Percentiles rank a stretch among this genome's conserved stretches.
Evolutionary conservation across 768 basidiomycete genomes (phyloP).

Genomic region (Calvatia gigantea): DNA sequence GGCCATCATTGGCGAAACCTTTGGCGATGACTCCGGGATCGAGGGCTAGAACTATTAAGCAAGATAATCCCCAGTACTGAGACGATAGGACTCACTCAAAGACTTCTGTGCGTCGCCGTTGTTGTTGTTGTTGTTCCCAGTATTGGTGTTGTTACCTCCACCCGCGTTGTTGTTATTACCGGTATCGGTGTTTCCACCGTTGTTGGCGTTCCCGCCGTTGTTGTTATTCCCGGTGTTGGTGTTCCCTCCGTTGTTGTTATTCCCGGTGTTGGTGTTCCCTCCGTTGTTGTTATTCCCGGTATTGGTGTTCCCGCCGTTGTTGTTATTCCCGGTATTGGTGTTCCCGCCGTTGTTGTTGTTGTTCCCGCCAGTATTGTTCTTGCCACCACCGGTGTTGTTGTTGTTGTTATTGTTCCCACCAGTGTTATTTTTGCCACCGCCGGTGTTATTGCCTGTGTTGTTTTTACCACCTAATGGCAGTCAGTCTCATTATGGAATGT

Average conservation of each 20-base stretch:
- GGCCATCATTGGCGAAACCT: conserved; percentile 43
- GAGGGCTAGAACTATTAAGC: conserved; percentile 27
- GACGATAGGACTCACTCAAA: conserved; percentile 24
- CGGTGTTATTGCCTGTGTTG: background rate
- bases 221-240: conserved; percentile 10
- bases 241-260: conserved; percentile 9
- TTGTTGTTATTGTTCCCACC: background rate
- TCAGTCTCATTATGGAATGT: no score
- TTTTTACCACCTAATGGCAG: background rate
- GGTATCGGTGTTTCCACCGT: conserved; percentile 10
- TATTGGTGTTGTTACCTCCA: conserved; percentile 10
- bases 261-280: conserved; percentile 6
- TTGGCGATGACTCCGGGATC: conserved; percentile 35
- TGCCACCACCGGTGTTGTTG: background rate
- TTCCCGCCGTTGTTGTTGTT: conserved; percentile 13
- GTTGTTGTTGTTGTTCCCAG: conserved; percentile 8
- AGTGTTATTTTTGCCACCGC: background rate
- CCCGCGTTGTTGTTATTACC: conserved; percentile 6
- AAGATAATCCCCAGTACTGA: background rate
- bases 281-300: background rate
- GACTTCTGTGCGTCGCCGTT: conserved; percentile 34
- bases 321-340: conserved; percentile 16
- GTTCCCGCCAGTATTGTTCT: background rate
- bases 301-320: background rate
- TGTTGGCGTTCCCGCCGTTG: conserved; percentile 5